Evolutionary conservation across 1,284 basidiomycete genomes (phyloP), one percentile per base, ranked within the genome.

Genomic region (Heliocybe sulcata): DNA sequence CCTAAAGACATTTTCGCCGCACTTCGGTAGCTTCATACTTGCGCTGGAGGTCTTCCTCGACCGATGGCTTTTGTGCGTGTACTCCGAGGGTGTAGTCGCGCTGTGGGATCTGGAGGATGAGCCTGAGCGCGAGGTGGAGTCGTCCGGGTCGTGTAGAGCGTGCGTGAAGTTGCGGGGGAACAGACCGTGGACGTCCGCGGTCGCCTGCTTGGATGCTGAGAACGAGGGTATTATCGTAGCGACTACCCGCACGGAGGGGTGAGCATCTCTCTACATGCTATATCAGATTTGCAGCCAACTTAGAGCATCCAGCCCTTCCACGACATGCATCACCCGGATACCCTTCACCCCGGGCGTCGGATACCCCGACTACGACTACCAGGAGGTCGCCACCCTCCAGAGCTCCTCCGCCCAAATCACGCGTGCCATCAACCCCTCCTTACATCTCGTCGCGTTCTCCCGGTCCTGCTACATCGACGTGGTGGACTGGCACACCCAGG

Each of bases 31-130:
- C 3, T 55, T 60, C 12, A 53, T 76, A 6, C 50, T 72, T 22
- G 66, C 64, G 19, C 56, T 77, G 31, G 61, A 72, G 50, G 49
- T 74, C 20, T 66, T 72, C 52, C 54, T 69, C n/a, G 75, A 77
- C 51, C 60, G 67, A 55, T 76, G 73, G 73, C 60, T 77, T 22
- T 57, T 77, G 29, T 65, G 68, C 10, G 61, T 72, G 1, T 75
- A 74, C 57, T 60, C 58, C 16, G 69, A 73, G 55, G 74, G 75
- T 6, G 54, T 62, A 2, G 57, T 72, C 1, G 64, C 69, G 51
- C 56, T 77, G 0, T 74, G 72, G 67, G 71, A 76, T 57, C 55
- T 68, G 0, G 38, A 52, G 50, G 38, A 35, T 12, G 53, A 51
- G 20, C 57, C 55, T 22, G 52, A 48, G 23, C 10, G 3, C 29